Base-by-base conservation (phyloP, 2,329 filamentous ascomycete genomes). In the Aureobasidium uvarum region DNA sequence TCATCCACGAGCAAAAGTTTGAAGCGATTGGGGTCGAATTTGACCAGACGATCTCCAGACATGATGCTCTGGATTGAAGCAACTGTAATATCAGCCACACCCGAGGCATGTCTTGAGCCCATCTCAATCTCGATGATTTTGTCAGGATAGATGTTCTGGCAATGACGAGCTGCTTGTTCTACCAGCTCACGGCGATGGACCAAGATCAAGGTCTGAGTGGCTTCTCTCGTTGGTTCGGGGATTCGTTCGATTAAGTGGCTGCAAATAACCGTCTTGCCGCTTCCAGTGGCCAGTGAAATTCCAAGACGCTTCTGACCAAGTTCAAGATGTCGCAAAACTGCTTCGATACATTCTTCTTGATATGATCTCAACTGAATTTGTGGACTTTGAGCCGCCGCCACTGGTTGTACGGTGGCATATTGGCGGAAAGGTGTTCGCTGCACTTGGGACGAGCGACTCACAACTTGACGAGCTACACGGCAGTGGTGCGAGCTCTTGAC, bases 1-100 rank as follows among this genome's bases (percentile, higher is more conserved):
- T 99, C 95, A 69, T 99, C 95, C 4, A 99, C 94, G 2, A 99
- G 83, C 0, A 99, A 80, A 0, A 99, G 85, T 77, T 99, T 99
- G 81, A 94, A 98, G 8, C 80, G 81, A 0, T 76, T 77, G 0
- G 92, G 90, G 69, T 96, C 86, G 72, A 94, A 98, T 74, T 96
- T 97, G 41, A 77, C 74, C n/a, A 98, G 83, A 1, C 95, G 85
- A 62, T 88, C 85, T 14, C 86, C 85, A 5, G 91, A 96, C 8
- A 83, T 86, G 70, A 99, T 86, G 75, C 91, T 97, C 72, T 89
- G 88, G 41, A 99, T 84, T 39, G 94, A 97, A 51, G 94, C 95
- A 60, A 99, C 84, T 10, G 94, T 97, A 70, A 99, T 97, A 76
- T 99, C 94, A 64, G 93, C 94, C 1, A 79, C 77, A 7, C 94